Percentiles rank a stretch among this genome's conserved stretches.
These are phyloP conservation scores for Ceratopteris richardii DNA, from an alignment of 75 land plant genomes.

Conservation along the genomic window DNA sequence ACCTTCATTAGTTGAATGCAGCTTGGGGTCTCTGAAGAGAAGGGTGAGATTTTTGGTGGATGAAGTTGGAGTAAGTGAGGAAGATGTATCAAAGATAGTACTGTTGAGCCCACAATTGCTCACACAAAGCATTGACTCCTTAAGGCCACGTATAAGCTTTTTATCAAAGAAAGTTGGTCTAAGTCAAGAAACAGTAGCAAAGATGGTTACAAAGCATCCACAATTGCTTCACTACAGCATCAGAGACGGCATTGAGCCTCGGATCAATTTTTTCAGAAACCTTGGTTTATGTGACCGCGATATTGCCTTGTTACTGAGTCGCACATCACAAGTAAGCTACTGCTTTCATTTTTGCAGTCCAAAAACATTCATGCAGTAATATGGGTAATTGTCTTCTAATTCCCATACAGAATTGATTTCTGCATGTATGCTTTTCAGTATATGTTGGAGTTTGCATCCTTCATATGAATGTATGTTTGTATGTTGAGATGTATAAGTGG, in stretches of 20 bases:
- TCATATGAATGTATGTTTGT: too few relatives aligned
- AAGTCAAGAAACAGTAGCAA: conserved; percentile 52
- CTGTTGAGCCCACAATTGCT: conserved; percentile 73
- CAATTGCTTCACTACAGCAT: conserved; percentile 88
- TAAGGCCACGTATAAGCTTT: conserved; percentile 48
- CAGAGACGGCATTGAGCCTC: conserved; percentile 61
- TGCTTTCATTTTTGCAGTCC: background rate
- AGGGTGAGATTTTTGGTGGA: conserved; percentile 64
- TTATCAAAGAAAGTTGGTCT: conserved; percentile 62
- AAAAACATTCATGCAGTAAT: too few relatives aligned
- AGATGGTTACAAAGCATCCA: conserved; percentile 84
- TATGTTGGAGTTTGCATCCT: too few relatives aligned
- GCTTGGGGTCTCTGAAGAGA: conserved; percentile 63
- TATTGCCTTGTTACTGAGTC: conserved; percentile 61
- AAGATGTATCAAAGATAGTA: conserved; percentile 57
- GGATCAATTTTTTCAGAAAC: conserved; percentile 71
- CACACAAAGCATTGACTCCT: conserved; percentile 56
- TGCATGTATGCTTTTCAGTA: too few relatives aligned
- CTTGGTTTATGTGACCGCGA: conserved; percentile 69
- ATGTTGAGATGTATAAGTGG: too few relatives aligned
- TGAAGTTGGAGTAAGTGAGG: conserved; percentile 58
- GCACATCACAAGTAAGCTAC: conserved; percentile 57
- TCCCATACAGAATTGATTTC: too few relatives aligned
- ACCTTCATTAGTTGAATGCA: conserved; percentile 68
- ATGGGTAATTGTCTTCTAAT: too few relatives aligned